Conservation (phyloP, 176 grass and related monocot species). For the Carex cristatella region DNA sequence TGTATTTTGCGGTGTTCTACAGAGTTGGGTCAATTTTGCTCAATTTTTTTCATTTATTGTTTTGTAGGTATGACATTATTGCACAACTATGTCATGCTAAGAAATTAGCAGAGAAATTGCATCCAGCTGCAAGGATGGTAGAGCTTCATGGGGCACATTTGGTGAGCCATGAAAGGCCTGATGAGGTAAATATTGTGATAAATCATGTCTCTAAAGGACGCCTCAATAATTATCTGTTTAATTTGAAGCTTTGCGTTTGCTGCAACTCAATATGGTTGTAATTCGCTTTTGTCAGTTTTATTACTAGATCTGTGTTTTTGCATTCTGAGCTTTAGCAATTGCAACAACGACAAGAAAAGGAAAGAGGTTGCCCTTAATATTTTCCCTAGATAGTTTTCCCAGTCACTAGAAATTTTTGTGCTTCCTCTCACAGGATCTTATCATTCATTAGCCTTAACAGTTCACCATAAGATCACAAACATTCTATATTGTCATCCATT, state of each 20-base stretch:
- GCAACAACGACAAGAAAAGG: neutral
- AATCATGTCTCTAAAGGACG: neutral
- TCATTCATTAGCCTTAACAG: neutral
- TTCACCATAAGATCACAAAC: neutral
- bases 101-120: slow-evolving; percentile 61
- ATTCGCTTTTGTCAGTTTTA: neutral
- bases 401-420: neutral
- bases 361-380: neutral
- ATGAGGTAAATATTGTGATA: slow-evolving; percentile 53
- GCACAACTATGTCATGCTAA: slow-evolving; percentile 76
- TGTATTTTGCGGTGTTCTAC: neutral
- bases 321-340: neutral
- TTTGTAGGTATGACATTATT: slow-evolving; percentile 67
- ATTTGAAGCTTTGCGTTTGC: neutral
- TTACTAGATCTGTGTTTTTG: neutral
- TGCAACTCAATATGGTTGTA: neutral
- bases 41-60: neutral
- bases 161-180: slow-evolving; percentile 92
- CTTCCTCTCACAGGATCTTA: neutral
- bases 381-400: neutral
- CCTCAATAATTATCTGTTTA: neutral
- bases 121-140: slow-evolving; percentile 84
- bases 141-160: slow-evolving; percentile 92
- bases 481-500: neutral
- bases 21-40: slow-evolving; percentile 1